Conservation (phyloP, 345 rosid genomes). For the Euphorbia pulcherrima region DNA sequence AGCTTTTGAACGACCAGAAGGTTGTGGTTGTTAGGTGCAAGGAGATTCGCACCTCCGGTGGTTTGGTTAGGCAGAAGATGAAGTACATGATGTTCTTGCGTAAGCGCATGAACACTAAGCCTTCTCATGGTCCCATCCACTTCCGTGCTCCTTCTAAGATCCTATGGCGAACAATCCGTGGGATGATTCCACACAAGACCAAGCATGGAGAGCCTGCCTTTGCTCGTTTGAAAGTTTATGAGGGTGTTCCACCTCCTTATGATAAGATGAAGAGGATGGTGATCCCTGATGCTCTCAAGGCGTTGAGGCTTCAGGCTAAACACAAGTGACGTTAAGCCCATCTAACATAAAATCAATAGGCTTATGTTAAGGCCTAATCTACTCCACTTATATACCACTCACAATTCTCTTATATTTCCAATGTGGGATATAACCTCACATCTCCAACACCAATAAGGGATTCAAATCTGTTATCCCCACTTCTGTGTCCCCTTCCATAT, state of each 20-base stretch:
- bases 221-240: conserved; percentile 32
- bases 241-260: conserved; percentile 35
- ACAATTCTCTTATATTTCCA: too few relatives aligned
- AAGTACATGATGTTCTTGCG: conserved; percentile 26
- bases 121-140: conserved; percentile 40
- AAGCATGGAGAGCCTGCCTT: conserved; percentile 36
- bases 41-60: conserved; percentile 32
- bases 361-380: too few relatives aligned
- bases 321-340: conserved; percentile 33
- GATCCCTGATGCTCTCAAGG: conserved; percentile 38
- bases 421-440: too few relatives aligned
- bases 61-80: conserved; percentile 28
- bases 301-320: conserved; percentile 33
- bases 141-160: conserved; percentile 38
- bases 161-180: conserved; percentile 36
- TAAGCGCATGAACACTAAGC: conserved; percentile 34
- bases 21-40: conserved; percentile 37
- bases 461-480: too few relatives aligned
- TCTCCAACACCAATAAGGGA: too few relatives aligned
- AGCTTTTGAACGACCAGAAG: conserved; percentile 34
- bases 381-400: too few relatives aligned
- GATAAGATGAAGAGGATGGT: conserved; percentile 33
- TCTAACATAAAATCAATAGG: too few relatives aligned
- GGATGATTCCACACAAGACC: conserved; percentile 37
- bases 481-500: too few relatives aligned